Percentiles rank a stretch among this genome's conserved stretches.
Evolutionary conservation across 2,329 filamentous ascomycete species (phyloP).

Genomic region (Colletotrichum scovillei): DNA sequence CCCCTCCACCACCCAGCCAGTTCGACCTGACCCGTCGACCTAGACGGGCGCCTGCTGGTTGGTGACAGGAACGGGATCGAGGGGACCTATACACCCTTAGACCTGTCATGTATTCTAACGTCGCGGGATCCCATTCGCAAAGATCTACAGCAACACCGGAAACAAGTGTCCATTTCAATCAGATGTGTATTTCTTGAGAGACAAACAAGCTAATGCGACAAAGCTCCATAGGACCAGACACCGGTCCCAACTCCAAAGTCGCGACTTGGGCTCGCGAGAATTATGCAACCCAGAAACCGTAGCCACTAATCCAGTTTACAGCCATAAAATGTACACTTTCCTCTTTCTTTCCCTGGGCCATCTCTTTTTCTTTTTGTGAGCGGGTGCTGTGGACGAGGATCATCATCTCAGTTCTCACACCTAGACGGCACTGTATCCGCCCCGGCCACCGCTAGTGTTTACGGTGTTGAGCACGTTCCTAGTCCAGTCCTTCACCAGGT

Average conservation of each 20-base stretch:
- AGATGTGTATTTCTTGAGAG: conserved; percentile 6
- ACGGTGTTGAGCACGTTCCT: conserved; percentile 84
- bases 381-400: too few species aligned
- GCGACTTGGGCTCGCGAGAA: conserved; percentile 17
- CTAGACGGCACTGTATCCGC: conserved; percentile 94
- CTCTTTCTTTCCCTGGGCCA: not conserved
- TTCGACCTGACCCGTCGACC: too few species aligned
- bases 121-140: too few species aligned
- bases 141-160: not conserved
- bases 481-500: conserved; percentile 89
- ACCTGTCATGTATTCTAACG: not conserved
- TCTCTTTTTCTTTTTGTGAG: not conserved
- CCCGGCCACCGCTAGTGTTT: conserved; percentile 84
- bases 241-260: conserved; percentile 28
- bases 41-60: too few species aligned
- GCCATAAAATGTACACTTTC: conserved; percentile 23
- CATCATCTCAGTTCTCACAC: conserved; percentile 52
- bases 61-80: too few species aligned
- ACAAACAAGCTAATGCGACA: conserved; percentile 26
- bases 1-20: too few species aligned
- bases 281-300: conserved; percentile 10
- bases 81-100: not conserved
- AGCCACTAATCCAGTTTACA: conserved; percentile 23
- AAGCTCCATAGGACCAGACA: conserved; percentile 15
- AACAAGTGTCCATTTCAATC: not conserved